Conservation (phyloP, 2,329 filamentous ascomycete genomes). For the Fusarium nelsonii region DNA sequence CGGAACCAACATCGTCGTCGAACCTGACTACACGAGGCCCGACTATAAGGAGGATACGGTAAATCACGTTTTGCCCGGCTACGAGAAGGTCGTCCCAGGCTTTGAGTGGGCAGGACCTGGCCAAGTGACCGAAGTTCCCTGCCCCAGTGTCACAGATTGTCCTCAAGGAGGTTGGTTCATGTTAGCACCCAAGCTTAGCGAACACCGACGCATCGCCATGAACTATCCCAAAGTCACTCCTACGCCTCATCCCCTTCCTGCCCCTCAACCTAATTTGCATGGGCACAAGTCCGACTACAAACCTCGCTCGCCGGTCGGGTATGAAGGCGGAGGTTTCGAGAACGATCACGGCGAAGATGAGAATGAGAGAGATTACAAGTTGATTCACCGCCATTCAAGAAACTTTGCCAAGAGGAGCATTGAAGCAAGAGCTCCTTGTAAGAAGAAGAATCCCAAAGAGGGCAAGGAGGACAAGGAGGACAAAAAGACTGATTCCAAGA, state of each 20-base stretch:
- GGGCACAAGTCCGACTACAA: not conserved
- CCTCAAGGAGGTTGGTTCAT: conserved; percentile 1
- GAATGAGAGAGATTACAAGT: not conserved
- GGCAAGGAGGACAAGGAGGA: not conserved
- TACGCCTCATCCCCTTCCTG: not conserved
- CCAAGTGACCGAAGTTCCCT: conserved; percentile 3
- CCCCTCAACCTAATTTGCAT: not conserved
- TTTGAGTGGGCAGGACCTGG: conserved; percentile 7
- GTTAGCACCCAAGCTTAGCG: not conserved
- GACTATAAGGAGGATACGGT: conserved; percentile 1
- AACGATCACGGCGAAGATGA: not conserved
- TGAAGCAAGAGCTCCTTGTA: not conserved
- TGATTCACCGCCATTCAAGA: not conserved
- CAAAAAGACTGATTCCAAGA: not conserved
- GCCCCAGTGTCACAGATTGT: not conserved
- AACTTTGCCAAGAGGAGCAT: not conserved
- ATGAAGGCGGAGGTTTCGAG: not conserved
- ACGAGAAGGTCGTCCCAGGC: conserved; percentile 5
- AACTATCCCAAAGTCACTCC: not conserved
- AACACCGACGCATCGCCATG: conserved; percentile 7
- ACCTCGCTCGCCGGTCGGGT: not conserved
- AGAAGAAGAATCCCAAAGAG: not conserved
- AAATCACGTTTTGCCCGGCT: conserved; percentile 2
- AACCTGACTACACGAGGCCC: not conserved
- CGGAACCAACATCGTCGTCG: not conserved